phyloP scores from a whole-genome alignment of 257 asterid genomes.

The Forsythia suspensa region DNA sequence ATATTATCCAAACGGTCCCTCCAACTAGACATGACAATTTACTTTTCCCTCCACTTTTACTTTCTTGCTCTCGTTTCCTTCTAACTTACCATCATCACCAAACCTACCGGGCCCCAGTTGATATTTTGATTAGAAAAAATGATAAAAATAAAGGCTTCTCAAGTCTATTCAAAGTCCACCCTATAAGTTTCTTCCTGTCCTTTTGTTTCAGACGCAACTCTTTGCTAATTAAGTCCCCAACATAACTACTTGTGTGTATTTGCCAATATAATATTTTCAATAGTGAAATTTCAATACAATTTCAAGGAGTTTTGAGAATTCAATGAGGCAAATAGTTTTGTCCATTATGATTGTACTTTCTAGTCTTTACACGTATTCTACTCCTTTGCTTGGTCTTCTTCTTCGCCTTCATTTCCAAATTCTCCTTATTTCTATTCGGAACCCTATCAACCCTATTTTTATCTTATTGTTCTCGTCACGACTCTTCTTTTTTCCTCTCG shows the following conservation, averaged over 20 bases:
- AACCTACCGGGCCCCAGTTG: background rate
- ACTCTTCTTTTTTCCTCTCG: background rate
- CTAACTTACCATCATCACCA: background rate
- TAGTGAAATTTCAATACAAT: background rate
- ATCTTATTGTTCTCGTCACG: background rate
- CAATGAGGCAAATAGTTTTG: background rate
- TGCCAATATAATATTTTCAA: background rate
- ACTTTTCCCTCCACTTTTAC: too few species aligned
- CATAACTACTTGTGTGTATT: background rate
- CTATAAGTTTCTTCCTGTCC: background rate
- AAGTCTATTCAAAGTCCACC: background rate
- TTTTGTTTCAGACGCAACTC: background rate
- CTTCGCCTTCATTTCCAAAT: background rate
- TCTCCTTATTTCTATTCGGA: background rate
- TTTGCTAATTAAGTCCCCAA: background rate
- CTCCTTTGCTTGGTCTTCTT: background rate
- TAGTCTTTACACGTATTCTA: background rate
- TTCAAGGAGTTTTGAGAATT: background rate
- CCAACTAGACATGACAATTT: too few species aligned
- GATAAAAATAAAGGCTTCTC: background rate
- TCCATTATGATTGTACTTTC: background rate
- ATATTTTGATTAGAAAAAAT: background rate
- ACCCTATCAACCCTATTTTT: background rate
- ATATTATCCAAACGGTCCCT: too few species aligned
- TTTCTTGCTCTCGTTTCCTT: background rate